A percentile compares a stretch with the other conserved stretches of the same genome.
Evolutionary conservation across 2,329 filamentous ascomycete species (phyloP).

Genomic region (Chaetomiaceae sp.): DNA sequence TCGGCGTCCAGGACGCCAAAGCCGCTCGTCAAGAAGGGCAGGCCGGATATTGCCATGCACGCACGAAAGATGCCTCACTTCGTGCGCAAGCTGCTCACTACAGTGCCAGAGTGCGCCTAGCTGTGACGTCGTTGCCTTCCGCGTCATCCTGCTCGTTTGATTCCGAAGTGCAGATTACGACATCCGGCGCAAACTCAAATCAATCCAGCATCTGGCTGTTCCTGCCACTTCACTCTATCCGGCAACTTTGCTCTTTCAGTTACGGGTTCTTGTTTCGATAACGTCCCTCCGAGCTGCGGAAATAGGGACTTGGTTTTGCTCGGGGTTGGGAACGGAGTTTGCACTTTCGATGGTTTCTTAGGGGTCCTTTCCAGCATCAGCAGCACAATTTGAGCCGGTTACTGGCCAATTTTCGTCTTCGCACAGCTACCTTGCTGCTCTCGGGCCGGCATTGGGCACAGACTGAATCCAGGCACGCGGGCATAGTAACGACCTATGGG

Average conservation of each 20-base stretch:
- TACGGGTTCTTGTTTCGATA: constrained; percentile 13
- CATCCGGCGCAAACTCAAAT: constrained; percentile 14
- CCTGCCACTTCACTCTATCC: constrained; percentile 16
- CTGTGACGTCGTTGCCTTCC: constrained; percentile 16
- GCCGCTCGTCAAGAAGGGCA: constrained; percentile 40
- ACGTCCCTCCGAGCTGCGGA: constrained; percentile 9
- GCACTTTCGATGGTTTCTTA: constrained; percentile 16
- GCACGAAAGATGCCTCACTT: constrained; percentile 33
- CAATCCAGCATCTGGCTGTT: constrained; percentile 14
- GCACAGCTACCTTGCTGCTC: constrained; percentile 6
- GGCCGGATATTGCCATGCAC: constrained; percentile 33
- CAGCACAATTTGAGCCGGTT: constrained; percentile 12
- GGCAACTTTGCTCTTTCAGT: constrained; percentile 4
- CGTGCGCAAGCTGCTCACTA: constrained; percentile 33
- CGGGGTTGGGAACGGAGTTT: constrained; percentile 14
- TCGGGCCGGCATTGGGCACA: constrained; percentile 8
- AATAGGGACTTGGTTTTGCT: not conserved
- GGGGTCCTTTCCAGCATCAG: constrained; percentile 9
- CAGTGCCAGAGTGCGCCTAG: constrained; percentile 31
- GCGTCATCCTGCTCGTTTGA: constrained; percentile 5
- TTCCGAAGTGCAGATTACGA: constrained; percentile 13
- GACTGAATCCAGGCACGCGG: constrained; percentile 5
- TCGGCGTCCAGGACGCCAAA: constrained; percentile 35
- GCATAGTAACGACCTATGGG: constrained; percentile 6
- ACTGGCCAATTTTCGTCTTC: constrained; percentile 5